Base-by-base conservation (phyloP, 2,329 filamentous ascomycete species). In the Immersiporthe knoxdaviesiana region DNA sequence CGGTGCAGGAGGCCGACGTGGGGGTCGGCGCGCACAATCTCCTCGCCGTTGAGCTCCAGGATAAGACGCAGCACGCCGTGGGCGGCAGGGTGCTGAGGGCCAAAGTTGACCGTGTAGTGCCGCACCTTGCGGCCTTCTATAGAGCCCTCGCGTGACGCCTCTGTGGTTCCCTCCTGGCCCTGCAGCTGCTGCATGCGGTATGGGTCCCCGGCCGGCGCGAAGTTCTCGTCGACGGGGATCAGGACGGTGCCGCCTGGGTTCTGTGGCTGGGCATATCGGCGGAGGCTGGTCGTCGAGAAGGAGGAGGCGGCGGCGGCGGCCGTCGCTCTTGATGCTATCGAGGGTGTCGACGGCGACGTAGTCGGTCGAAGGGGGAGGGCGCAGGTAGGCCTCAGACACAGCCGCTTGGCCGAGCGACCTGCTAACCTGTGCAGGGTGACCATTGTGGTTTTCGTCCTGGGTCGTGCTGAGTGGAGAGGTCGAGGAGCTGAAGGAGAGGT, bases 101-200 rank as follows among this genome's bases (percentile, higher is more conserved):
- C 96, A 77, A 99, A 99, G 87, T 99, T 99, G 85, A 99, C 95
- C 8, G 96, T 99, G 84, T 99, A 99, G 84, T 99, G 96, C 74
- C 96, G 90, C 80, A 99, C 92, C 87, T 97, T 98, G 81, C 95
- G 91, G 82, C 83, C 80, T 72, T 79, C 80, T 72, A 87, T 79
- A 69, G 81, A 83, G 75, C 81, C 83, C 73, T 86, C 83, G 74
- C 79, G 78, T 72, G 79, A 77, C 76, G 83, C 82, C 75, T 86
- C 82, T 73, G 81, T 78, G 72, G 76, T 74, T 71, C 81, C 79
- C 68, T 81, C 78, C 61, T 81, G 76, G 65, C 78, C 75, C 73
- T 84, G 82, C 66, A 81, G 75, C 75, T 80, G 77, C 74, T 81
- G 74, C 56, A 84, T 75, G 75, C 84, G 82, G 74, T 85, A 85